Conservation (phyloP, 306 rosid genomes). For the Urtica urens region DNA sequence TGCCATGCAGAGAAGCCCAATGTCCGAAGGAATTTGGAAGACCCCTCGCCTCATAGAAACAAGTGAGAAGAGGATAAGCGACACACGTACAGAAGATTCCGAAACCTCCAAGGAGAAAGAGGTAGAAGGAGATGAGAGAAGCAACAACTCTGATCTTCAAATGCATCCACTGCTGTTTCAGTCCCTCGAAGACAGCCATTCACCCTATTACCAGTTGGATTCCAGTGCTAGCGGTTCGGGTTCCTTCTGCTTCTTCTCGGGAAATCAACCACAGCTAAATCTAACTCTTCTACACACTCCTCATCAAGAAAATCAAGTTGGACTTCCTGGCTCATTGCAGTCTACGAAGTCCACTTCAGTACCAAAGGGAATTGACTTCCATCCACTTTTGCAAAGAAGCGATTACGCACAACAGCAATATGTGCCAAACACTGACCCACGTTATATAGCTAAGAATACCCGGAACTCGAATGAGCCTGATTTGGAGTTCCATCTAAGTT, state of each 20-base stretch:
- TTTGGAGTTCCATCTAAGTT: conserved; percentile 73
- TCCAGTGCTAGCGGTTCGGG: conserved; percentile 36
- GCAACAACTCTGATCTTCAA: conserved; percentile 45
- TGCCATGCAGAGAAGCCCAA: conserved; percentile 22
- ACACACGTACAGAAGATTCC: conserved; percentile 23
- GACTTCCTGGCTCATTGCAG: conserved; percentile 29
- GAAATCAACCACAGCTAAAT: conserved; percentile 64
- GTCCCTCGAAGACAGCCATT: conserved; percentile 46
- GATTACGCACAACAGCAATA: conserved; percentile 17
- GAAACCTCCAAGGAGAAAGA: conserved; percentile 30
- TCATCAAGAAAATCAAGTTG: conserved; percentile 39
- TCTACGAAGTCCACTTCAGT: conserved; percentile 36
- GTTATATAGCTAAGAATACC: conserved; percentile 15
- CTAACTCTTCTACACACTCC: conserved; percentile 62
- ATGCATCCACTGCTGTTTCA: conserved; percentile 96
- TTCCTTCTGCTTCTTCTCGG: conserved; percentile 55
- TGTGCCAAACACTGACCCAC: conserved; percentile 18
- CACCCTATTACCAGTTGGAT: conserved; percentile 50
- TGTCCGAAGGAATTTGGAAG: conserved; percentile 32
- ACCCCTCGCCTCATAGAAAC: conserved; percentile 14
- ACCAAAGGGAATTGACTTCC: conserved; percentile 73
- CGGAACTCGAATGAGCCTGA: conserved; percentile 60
- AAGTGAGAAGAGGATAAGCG: conserved; percentile 18
- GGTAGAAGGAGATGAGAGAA: conserved; percentile 38
- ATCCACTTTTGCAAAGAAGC: conserved; percentile 84